Base-by-base conservation (phyloP, 2,329 filamentous ascomycete species). In the Diaporthe humulicola region DNA sequence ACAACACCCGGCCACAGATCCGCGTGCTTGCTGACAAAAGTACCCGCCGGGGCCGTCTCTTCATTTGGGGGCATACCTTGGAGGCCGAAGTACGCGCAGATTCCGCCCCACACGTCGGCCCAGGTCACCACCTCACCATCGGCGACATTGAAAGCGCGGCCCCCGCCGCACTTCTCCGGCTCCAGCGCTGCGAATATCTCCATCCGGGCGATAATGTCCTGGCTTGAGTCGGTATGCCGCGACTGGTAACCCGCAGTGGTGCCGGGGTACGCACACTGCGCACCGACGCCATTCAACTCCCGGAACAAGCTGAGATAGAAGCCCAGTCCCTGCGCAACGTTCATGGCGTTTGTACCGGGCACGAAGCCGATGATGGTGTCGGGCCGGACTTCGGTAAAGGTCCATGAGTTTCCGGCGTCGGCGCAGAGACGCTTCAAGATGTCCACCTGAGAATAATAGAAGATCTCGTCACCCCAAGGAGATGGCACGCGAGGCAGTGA, bases 381-480 rank as follows among this genome's bases (percentile, higher is more conserved):
- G 0, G 86, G 85, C 9, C 84, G 83, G 22, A 87, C 81, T 73
- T 87, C 85, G 75, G 82, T 84, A 82, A 84, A 87, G 17, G 80
- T 83, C 86, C 86, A 87, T 0, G 74, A 33, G 78, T 87, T 86
- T 2, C 82, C 83, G 14, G 54, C 57, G 4, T 28, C 36, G 70
- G 81, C 77, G 15, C 81, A 79, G 58, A 83, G 77, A 45, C 80
- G 74, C 36, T 80, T 79, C 28, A 87, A 78, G 69, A 84, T 78
- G 75, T 87, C 86, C 28, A 83, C 81, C 78, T 87, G 85, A n/a
- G 78, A 80, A 77, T 87, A 87, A 79, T 87, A 87, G 79, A 87
- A 87, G 75, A 87, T 84, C 74, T 86, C 70, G 7, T 71, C 28
- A 0, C 70, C 70, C 40, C 33, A 71, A 0, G 56, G 70, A 14